Evolutionary conservation across 331 rosid genomes (phyloP), one percentile per base, ranked within the genome.

Genomic region (Malus hybrid): DNA sequence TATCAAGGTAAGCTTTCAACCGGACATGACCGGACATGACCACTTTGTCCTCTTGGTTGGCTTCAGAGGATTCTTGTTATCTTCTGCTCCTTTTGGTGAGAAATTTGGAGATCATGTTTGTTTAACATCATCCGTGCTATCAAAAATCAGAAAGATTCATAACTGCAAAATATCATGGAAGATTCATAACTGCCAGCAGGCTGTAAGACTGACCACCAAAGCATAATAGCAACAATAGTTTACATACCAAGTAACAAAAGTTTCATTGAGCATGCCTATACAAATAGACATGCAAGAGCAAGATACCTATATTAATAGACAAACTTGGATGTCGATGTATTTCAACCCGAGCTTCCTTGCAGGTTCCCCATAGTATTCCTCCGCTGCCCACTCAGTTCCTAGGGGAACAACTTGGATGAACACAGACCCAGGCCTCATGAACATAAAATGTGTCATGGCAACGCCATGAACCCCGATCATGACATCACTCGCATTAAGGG

Each of bases 391-490:
- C 6, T n/a, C 80, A 0, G 93, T 89, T 6, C 99, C 99, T 3
- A 95, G 88, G 14, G 97, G 99, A 70, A 95, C 64, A 32, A 92
- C 90, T 86, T 95, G 99, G 75, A 95, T 92, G 48, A 95, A 92
- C 76, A 91, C 87, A 22, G 82, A 83, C 3, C 84, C 80, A 19
- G 97, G 97, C 70, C 77, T 92, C 93, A 95, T 64, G 78, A 95
- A 95, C 36, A 95, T 33, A 52, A 85, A 90, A 73, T 95, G 99
- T 4, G 99, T 95, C 99, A 95, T 87, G 18, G 99, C 99, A 6
- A 97, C 99, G 6, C 99, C 99, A 80, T 95, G 99, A 14, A 89
- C 97, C 6, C 99, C 99, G 61, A 95, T 62, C 97, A 95, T 86
- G 6, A 84, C 93, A 81, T 95, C 96, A 76, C 97, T 92, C 39